Evolutionary conservation across 192 early-diverging fungal species (phyloP).

Genomic region (Coemansia asiatica): DNA sequence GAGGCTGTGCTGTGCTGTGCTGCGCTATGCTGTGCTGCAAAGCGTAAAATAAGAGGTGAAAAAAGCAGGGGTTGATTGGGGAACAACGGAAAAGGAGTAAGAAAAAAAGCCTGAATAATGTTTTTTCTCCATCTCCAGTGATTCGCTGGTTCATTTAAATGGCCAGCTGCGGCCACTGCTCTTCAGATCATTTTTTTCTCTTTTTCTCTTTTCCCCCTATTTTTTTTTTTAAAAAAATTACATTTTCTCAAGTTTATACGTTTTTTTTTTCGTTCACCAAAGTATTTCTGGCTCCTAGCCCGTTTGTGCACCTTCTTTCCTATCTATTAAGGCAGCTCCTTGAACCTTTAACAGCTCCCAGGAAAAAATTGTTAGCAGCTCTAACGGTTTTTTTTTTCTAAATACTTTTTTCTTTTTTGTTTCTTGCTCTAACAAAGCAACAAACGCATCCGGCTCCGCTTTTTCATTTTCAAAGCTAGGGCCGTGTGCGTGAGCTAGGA

Average conservation of each 20-base stretch:
- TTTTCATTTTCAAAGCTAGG: not conserved
- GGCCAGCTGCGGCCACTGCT: constrained; percentile 21
- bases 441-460: not conserved
- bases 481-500: not conserved
- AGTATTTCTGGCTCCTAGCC: not conserved
- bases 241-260: not conserved
- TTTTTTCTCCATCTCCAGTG: not conserved
- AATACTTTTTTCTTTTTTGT: not conserved
- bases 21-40: no score
- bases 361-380: not conserved
- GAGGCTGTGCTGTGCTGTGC: no score
- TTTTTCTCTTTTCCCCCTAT: constrained; percentile 16
- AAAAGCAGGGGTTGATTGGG: not conserved
- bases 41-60: not conserved
- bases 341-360: not conserved
- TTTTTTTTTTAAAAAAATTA: constrained; percentile 1
- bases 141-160: not conserved
- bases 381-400: not conserved
- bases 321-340: not conserved
- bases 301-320: not conserved
- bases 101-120: not conserved
- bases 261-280: constrained; percentile 11
- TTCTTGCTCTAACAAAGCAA: constrained; percentile 6
- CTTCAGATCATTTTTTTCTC: constrained; percentile 9
- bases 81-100: not conserved